Evolutionary conservation across 305 asterid genomes (phyloP), one percentile per base, ranked within the genome.

Genomic region (Withania somnifera): DNA sequence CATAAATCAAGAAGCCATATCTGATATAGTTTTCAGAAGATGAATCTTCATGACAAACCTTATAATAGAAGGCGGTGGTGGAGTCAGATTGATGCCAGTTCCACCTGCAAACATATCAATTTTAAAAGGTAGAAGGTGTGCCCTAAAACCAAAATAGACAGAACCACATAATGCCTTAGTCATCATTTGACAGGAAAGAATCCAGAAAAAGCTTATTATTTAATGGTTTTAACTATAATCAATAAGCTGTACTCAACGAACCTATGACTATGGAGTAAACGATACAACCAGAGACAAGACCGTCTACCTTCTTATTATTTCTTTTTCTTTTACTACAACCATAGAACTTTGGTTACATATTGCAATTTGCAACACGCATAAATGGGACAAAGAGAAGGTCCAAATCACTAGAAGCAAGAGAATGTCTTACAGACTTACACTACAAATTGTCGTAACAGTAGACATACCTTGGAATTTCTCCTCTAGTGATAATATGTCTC

Each of bases 21-120:
- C 53, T 40, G 36, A 34, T 68, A 19, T 54, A 75, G 42, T 57
- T 81, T 77, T 34, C 58, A 40, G 19, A 40, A 69, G 34, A 69
- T 69, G 78, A 75, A 75, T 75, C 30, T 28, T 75, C 63, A 11
- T 17, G n/a, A 52, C 80, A 63, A 80, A 92, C 97, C 98, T 91
- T 50, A 91, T 91, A 84, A 93, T 94, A 73, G 98, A 93, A 53
- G 85, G 88, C 42, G 98, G 97, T 10, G 97, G 98, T 42, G 98
- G 97, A 84, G 98, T 94, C 91, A 94, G 87, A 85, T 94, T 94
- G 87, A 94, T 91, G 87, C 97, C 97, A 14, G 98, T 94, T 85
- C 98, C 97, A 83, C 98, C 98, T 94, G 92, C 87, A 88, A 34
- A 60, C 76, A 82, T 56, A 40, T 60, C 5, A 81, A 82, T 42